These are phyloP conservation scores for Cyberlindnera mrakii DNA, from an alignment of 805 yeast species.

Conservation along the genomic window DNA sequence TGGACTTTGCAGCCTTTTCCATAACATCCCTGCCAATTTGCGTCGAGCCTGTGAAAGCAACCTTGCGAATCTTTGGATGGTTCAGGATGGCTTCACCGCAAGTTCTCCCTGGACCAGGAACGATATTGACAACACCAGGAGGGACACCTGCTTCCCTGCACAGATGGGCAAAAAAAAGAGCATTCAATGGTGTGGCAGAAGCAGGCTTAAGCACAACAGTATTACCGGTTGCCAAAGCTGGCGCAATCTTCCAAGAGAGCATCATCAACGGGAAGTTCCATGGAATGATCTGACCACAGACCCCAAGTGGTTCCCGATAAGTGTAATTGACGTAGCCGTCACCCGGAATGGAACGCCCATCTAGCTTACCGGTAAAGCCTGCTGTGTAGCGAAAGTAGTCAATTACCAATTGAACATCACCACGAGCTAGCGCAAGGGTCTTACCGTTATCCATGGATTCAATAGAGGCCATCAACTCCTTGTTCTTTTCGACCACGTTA, in stretches of 20 bases:
- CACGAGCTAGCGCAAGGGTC: constrained; percentile 56
- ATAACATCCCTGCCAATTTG: constrained; percentile 68
- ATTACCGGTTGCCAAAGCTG: constrained; percentile 74
- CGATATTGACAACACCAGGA: constrained; percentile 66
- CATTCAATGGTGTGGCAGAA: constrained; percentile 71
- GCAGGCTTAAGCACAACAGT: constrained; percentile 71
- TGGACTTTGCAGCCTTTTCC: constrained; percentile 62
- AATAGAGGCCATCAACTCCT: constrained; percentile 58
- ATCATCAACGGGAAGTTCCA: constrained; percentile 83
- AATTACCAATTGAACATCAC: constrained; percentile 61
- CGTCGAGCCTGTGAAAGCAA: constrained; percentile 81
- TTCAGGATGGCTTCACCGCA: constrained; percentile 67
- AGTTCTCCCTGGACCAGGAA: constrained; percentile 69
- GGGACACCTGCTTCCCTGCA: constrained; percentile 67
- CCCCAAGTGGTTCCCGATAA: constrained; percentile 71
- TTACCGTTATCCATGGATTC: constrained; percentile 79
- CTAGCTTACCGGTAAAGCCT: constrained; percentile 65
- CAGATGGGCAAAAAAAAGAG: constrained; percentile 55
- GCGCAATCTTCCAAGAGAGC: constrained; percentile 77
- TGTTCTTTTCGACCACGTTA: constrained; percentile 57
- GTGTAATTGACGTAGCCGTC: constrained; percentile 61
- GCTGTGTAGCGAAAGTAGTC: constrained; percentile 66
- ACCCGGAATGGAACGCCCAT: constrained; percentile 59
- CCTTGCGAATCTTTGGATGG: constrained; percentile 65
- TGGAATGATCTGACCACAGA: constrained; percentile 79